Base-by-base conservation (phyloP, 768 basidiomycete species). In the Hebeloma cylindrosporum region DNA sequence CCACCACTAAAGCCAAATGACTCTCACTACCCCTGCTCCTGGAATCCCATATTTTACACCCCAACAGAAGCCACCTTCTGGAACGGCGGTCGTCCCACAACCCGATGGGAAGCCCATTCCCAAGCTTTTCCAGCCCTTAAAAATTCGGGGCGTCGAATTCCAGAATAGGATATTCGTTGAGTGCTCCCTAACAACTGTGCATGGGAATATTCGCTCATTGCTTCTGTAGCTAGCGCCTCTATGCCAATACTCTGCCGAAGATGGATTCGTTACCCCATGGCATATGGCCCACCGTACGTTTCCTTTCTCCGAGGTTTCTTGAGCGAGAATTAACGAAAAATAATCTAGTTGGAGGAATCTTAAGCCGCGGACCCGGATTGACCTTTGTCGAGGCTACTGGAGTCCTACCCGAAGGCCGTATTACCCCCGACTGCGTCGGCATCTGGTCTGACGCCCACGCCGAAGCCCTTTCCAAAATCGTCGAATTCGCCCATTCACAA, bases 401-500 rank as follows among this genome's bases (percentile, higher is more conserved):
- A 11, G 75, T 85, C 23, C 47, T 65, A 1, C 66, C 76, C 2
- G 69, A 78, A 53, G 78, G 78, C 3, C 73, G 82, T 31, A 83
- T 85, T 63, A 75, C 79, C 0, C 80, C 84, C 1, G 69, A 81
- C 47, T 83, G 83, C 48, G 39, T 62, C 7, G 83, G 82, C 6
- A 60, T 85, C 47, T 86, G 83, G 82, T 66, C 69, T 20, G 82
- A 81, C 48, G 66, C 64, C 54, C 66, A 60, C 47, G 61, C 57
- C 51, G 57, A 48, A 48, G 63, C 50, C 25, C 63, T 52, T 41
- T 51, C 72, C 45, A 61, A 74, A 27, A 70, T 89, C 51, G 76
- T 82, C 56, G 77, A 83, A 46, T 86, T 87, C 42, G 83, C 83
- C n/a, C 83, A 86, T 57, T 77, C 80, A 1, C 82, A 84, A 52